phyloP scores from a whole-genome alignment of 768 basidiomycete species.

The Calocybe cyanea region DNA sequence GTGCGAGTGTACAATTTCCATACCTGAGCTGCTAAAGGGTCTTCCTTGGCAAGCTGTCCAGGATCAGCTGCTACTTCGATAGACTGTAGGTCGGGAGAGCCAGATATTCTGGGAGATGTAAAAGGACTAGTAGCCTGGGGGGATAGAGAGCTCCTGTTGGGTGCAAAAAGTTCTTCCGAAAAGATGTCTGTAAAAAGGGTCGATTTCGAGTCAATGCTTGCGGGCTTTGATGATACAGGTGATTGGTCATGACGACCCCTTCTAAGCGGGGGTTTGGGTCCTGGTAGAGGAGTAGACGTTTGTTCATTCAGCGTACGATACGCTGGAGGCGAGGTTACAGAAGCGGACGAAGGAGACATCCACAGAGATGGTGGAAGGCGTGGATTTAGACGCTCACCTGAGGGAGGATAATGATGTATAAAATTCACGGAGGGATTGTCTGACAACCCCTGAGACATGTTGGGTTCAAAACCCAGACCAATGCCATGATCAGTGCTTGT shows the following conservation, averaged over 20 bases:
- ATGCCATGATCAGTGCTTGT: slow-evolving; percentile 10
- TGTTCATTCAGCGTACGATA: slow-evolving; percentile 34
- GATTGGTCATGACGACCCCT: slow-evolving; percentile 30
- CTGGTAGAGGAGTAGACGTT: slow-evolving; percentile 33
- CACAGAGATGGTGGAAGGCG: slow-evolving; percentile 74
- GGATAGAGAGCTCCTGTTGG: slow-evolving; percentile 31
- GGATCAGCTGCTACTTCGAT: slow-evolving; percentile 45
- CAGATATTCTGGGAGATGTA: slow-evolving; percentile 62
- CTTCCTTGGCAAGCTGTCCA: slow-evolving; percentile 70
- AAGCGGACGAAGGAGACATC: slow-evolving; percentile 71
- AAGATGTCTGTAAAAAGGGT: slow-evolving; percentile 68
- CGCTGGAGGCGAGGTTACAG: slow-evolving; percentile 38
- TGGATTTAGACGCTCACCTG: slow-evolving; percentile 47
- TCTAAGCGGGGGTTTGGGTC: slow-evolving; percentile 27
- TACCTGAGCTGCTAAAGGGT: slow-evolving; percentile 91
- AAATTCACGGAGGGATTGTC: slow-evolving; percentile 15
- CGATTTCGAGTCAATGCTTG: slow-evolving; percentile 53
- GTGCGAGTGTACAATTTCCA: slow-evolving; percentile 96
- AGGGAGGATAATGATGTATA: slow-evolving; percentile 22
- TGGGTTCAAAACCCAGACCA: slow-evolving; percentile 6
- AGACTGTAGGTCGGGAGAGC: slow-evolving; percentile 65
- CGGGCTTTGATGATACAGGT: slow-evolving; percentile 38
- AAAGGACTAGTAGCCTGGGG: slow-evolving; percentile 49
- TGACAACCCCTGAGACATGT: slow-evolving; percentile 6
- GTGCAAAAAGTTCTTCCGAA: slow-evolving; percentile 60